These are phyloP conservation scores for Aleurites moluccanus DNA, from an alignment of 441 rosid genomes.

Conservation along the genomic window DNA sequence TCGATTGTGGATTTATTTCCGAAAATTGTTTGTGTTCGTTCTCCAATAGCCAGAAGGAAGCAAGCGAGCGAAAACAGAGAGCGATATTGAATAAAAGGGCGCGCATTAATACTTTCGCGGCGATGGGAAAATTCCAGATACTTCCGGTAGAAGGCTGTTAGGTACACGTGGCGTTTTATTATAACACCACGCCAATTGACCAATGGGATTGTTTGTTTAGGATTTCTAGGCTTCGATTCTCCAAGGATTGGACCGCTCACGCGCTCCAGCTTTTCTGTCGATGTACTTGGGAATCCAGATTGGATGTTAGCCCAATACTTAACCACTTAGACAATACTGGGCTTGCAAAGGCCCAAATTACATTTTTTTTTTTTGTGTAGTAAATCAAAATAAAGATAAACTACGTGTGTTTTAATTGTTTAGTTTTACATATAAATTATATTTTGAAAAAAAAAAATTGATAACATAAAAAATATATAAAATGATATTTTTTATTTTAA, in stretches of 20 bases:
- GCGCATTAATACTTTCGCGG: slow-evolving; percentile 38
- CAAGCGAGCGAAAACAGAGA: background rate
- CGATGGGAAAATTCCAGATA: slow-evolving; percentile 36
- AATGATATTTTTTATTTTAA: no score
- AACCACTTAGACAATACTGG: background rate
- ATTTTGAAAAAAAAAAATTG: no score
- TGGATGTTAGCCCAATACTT: background rate
- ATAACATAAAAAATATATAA: no score
- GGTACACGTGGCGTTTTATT: slow-evolving; percentile 51
- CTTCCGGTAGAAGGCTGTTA: slow-evolving; percentile 37
- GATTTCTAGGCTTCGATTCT: background rate
- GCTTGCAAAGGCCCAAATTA: background rate
- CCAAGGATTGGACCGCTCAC: background rate
- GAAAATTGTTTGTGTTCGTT: background rate
- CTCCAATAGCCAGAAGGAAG: background rate
- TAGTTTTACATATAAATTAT: no score
- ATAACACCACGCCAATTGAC: slow-evolving; percentile 53
- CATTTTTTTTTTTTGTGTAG: no score
- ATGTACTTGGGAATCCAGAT: background rate
- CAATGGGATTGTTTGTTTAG: slow-evolving; percentile 57
- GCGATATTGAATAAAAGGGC: background rate
- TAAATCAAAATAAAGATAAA: no score
- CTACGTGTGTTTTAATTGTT: no score
- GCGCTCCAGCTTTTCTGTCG: background rate
- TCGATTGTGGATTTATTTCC: background rate